Evolutionary conservation across 2,329 filamentous ascomycete species (phyloP), one percentile per base, ranked within the genome.

Genomic region (Elsinoe fawcettii): DNA sequence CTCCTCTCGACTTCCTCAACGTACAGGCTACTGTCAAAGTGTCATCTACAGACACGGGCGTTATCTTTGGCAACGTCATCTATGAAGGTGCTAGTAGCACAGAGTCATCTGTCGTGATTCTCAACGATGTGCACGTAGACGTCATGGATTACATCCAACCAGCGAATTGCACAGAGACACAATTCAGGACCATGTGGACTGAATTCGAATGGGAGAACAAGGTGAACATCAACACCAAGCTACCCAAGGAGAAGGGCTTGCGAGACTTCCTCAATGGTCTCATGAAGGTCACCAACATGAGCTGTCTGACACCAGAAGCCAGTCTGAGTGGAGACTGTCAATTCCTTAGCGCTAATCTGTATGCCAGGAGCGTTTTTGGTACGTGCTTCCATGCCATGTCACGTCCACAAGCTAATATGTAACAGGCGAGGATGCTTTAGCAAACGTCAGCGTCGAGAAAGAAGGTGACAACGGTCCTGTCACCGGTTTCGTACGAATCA

Each of bases 171-270:
- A 93, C 90, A 3, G 93, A 99, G 78, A 96, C 92, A 9, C 90
- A 97, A 68, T 99, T 99, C 85, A 84, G 93, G 60, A 95, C 90
- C n/a, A 99, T 99, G 93, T 99, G 93, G 93, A 99, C 93, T 36
- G 93, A 99, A 70, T 99, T 99, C 64, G 93, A 99, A 71, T 99
- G 93, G 93, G 93, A 99, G 79, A 99, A 99, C 77, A 99, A 99
- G 82, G 92, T 99, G 73, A 99, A 99, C 76, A 97, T 99, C 76
- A 96, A 96, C 75, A 95, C 89, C 62, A 97, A 96, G 79, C 66
- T 71, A 66, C 65, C 65, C 18, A 60, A 64, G n/a, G 90, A 89
- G 64, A 95, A 92, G 77, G 87, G 83, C 25, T 79, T 99, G 60
- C 84, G 92, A 51, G 90, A 95, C 18, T 99, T 99, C 82, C 76